Conservation (phyloP, 2,329 filamentous ascomycete species). For the Colletotrichum lentis region DNA sequence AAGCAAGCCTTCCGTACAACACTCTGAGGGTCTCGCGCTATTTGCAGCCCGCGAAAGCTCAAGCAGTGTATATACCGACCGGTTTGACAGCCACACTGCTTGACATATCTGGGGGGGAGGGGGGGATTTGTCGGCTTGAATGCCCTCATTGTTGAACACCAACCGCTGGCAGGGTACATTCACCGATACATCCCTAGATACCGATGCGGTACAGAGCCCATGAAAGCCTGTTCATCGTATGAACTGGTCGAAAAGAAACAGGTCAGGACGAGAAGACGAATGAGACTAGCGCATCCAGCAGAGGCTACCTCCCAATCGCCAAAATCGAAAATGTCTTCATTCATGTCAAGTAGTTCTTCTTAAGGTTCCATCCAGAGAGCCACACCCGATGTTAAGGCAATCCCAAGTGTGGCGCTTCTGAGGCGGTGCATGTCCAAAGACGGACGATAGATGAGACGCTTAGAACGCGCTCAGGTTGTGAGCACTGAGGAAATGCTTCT, state of each 20-base stretch:
- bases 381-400: neutral
- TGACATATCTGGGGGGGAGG: conserved; percentile 2
- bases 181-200: neutral
- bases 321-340: neutral
- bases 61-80: conserved; percentile 13
- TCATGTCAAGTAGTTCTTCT: neutral
- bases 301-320: neutral
- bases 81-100: conserved; percentile 18
- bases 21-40: neutral
- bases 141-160: neutral
- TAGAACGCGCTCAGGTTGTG: conserved; percentile 7
- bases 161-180: neutral
- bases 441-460: neutral
- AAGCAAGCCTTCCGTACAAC: conserved; percentile 1
- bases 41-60: conserved; percentile 23
- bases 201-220: too few relatives aligned
- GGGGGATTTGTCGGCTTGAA: neutral
- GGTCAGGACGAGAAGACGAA: neutral
- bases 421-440: neutral
- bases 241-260: too few relatives aligned
- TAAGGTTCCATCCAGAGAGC: neutral
- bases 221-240: too few relatives aligned
- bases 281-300: neutral
- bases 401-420: neutral
- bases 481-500: neutral